These are phyloP conservation scores for Coleophoma cylindrospora DNA, from an alignment of 2,329 filamentous ascomycete genomes.

Conservation along the genomic window DNA sequence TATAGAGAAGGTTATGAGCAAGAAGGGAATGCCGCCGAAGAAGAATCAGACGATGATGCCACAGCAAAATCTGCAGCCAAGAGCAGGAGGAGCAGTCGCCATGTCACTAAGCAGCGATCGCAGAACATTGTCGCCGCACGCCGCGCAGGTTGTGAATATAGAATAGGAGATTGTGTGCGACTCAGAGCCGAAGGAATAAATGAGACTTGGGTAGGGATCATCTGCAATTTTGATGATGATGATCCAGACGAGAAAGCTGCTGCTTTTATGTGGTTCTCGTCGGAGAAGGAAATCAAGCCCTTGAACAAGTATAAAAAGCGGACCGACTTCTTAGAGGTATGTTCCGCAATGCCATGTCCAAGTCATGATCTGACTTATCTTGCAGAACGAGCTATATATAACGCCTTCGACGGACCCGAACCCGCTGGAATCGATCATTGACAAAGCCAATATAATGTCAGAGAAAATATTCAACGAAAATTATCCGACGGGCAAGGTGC, in stretches of 20 bases:
- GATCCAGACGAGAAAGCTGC: conserved; percentile 74
- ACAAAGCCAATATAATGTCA: conserved; percentile 78
- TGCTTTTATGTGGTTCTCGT: conserved; percentile 94
- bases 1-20: conserved; percentile 40
- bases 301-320: conserved; percentile 66
- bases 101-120: conserved; percentile 22
- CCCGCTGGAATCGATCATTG: conserved; percentile 82
- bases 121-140: conserved; percentile 70
- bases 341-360: neutral
- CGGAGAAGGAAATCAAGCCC: conserved; percentile 82
- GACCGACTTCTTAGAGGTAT: conserved; percentile 59
- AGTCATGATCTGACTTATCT: conserved; percentile 13
- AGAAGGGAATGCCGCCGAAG: conserved; percentile 10
- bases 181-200: conserved; percentile 83
- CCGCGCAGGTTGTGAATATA: conserved; percentile 77
- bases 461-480: conserved; percentile 57
- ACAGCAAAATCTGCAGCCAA: conserved; percentile 5
- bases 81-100: conserved; percentile 18
- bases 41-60: neutral
- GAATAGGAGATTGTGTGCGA: conserved; percentile 76
- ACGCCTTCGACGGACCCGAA: conserved; percentile 85
- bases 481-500: conserved; percentile 72
- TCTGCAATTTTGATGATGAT: conserved; percentile 76
- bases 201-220: conserved; percentile 88
- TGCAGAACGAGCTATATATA: conserved; percentile 84